These are phyloP conservation scores for Solanum pennellii DNA, from an alignment of 257 asterid genomes.

Conservation along the genomic window DNA sequence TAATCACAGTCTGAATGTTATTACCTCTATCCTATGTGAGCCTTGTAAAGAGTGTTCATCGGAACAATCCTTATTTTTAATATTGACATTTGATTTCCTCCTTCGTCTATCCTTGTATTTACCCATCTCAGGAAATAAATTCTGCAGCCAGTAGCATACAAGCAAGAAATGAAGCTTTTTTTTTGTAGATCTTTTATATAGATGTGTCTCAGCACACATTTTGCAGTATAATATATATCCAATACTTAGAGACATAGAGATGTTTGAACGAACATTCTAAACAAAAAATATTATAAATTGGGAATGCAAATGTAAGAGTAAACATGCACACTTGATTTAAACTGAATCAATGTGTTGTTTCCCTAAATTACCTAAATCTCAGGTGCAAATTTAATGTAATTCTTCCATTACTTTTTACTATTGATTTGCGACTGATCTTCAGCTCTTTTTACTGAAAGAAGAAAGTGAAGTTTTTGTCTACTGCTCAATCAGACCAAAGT, in stretches of 20 bases:
- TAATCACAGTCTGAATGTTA: background rate
- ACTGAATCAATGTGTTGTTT: background rate
- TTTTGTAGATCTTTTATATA: background rate
- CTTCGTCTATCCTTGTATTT: constrained; percentile 10
- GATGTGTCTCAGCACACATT: background rate
- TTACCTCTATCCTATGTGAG: constrained; percentile 24
- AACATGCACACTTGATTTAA: background rate
- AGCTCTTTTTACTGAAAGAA: background rate
- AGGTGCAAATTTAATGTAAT: background rate
- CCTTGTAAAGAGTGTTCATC: constrained; percentile 11
- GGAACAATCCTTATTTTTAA: constrained; percentile 4
- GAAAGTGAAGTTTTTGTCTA: background rate
- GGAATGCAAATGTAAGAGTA: background rate
- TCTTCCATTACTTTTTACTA: background rate
- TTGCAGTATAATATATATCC: background rate
- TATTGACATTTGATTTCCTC: constrained; percentile 15
- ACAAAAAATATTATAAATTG: background rate
- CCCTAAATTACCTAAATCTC: background rate
- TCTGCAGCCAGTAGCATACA: constrained; percentile 6
- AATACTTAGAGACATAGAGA: background rate
- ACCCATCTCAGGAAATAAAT: constrained; percentile 16
- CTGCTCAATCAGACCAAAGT: background rate
- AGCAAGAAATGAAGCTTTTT: background rate
- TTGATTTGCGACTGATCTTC: background rate
- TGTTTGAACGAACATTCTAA: background rate